These are phyloP conservation scores for Boletus reticuloceps DNA, from an alignment of 768 basidiomycete species.

Conservation along the genomic window DNA sequence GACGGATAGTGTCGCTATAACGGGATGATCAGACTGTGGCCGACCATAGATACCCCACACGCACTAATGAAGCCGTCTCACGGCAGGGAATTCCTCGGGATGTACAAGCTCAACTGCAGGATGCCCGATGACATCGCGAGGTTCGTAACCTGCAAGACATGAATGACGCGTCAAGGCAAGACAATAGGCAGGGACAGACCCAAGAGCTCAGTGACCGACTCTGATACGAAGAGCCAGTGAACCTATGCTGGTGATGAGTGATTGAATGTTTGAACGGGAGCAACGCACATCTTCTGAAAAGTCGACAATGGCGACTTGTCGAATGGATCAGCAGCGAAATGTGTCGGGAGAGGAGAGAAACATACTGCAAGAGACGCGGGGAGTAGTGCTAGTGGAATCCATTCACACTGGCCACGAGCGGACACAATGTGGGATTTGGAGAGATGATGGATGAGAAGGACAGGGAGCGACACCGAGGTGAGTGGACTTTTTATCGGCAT, in stretches of 20 bases:
- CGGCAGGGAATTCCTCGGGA: conserved; percentile 69
- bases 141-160: conserved; percentile 59
- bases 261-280: neutral
- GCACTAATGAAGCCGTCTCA: conserved; percentile 71
- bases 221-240: conserved; percentile 64
- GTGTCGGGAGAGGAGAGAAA: conserved; percentile 14
- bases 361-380: conserved; percentile 78
- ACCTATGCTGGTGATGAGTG: conserved; percentile 40
- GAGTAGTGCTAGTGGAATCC: conserved; percentile 41
- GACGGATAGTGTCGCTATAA: conserved; percentile 66
- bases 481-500: conserved; percentile 17
- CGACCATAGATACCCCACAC: neutral
- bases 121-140: conserved; percentile 63
- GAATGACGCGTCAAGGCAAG: neutral
- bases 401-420: conserved; percentile 16
- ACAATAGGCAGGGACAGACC: conserved; percentile 35
- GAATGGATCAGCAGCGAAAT: conserved; percentile 5
- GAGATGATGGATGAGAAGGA: neutral
- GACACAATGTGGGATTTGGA: neutral
- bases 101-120: conserved; percentile 77
- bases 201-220: conserved; percentile 62
- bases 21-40: neutral
- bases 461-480: neutral
- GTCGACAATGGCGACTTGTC: conserved; percentile 74
- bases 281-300: conserved; percentile 65